Conservation (phyloP, 805 yeast genomes). For the Saccharomycopsis sp. region DNA sequence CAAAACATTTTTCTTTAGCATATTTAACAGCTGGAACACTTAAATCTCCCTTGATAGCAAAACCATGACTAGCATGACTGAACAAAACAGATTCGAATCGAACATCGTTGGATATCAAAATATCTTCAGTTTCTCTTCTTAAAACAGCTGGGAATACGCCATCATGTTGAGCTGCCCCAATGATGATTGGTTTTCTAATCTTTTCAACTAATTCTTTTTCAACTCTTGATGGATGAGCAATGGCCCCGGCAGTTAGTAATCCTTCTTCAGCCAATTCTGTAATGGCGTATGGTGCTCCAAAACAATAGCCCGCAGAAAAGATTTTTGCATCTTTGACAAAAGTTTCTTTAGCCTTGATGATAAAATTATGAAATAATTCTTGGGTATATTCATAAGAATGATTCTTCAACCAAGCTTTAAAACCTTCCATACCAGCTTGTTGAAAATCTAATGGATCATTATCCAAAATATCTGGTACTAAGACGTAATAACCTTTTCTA, state of each 20-base stretch:
- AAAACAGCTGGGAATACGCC: slow-evolving; percentile 48
- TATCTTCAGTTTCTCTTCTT: slow-evolving; percentile 51
- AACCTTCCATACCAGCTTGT: too few relatives aligned
- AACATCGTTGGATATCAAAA: slow-evolving; percentile 41
- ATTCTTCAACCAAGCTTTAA: neutral
- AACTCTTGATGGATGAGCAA: slow-evolving; percentile 80
- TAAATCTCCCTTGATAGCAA: slow-evolving; percentile 67
- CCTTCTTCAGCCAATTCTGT: slow-evolving; percentile 25
- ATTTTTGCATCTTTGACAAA: slow-evolving; percentile 17
- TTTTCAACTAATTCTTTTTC: slow-evolving; percentile 51
- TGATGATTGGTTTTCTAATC: slow-evolving; percentile 51
- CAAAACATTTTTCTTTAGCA: slow-evolving; percentile 5
- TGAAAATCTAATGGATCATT: slow-evolving; percentile 27
- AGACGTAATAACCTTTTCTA: slow-evolving; percentile 48
- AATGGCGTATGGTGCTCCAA: slow-evolving; percentile 64
- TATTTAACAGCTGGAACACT: slow-evolving; percentile 20
- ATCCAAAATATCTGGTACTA: slow-evolving; percentile 64
- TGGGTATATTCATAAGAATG: neutral
- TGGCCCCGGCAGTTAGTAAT: slow-evolving; percentile 48
- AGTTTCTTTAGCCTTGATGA: neutral
- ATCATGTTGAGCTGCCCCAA: slow-evolving; percentile 72
- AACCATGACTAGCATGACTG: slow-evolving; percentile 66
- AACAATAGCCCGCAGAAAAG: slow-evolving; percentile 69
- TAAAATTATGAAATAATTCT: neutral
- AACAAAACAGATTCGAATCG: slow-evolving; percentile 52